Evolutionary conservation across 2,329 filamentous ascomycete species (phyloP).

Genomic region (Aspergillus tamarii): DNA sequence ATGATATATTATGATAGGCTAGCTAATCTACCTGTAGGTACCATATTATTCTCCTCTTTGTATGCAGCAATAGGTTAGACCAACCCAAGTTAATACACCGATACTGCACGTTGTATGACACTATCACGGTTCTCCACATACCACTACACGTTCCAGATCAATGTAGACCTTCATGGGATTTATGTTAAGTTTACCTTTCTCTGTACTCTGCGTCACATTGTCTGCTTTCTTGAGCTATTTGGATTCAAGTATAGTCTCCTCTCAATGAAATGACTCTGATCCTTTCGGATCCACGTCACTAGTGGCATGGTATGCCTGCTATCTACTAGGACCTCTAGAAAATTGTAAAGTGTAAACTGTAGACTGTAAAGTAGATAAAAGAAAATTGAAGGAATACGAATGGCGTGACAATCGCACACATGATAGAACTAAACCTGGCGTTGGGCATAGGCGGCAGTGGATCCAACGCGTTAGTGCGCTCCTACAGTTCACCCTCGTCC

Average conservation of each 20-base stretch:
- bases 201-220: background rate
- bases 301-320: background rate
- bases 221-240: background rate
- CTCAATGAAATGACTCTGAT: background rate
- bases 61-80: background rate
- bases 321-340: background rate
- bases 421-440: background rate
- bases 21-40: background rate
- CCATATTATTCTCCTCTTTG: background rate
- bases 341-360: background rate
- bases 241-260: background rate
- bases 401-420: background rate
- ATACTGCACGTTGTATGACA: constrained; percentile 2
- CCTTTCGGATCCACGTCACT: background rate
- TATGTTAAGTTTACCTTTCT: background rate
- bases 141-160: background rate
- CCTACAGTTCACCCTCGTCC: background rate
- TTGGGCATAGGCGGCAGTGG: background rate
- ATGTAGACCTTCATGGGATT: background rate
- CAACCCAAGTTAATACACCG: background rate
- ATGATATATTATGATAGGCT: background rate
- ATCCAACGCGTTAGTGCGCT: background rate
- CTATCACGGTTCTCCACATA: background rate
- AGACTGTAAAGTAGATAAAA: background rate
- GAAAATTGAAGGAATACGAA: constrained; percentile 15